A percentile compares a stretch with the other conserved stretches of the same genome.
These are phyloP conservation scores for Chaetomium olivaceum DNA, from an alignment of 2,329 filamentous ascomycete species.

Conservation along the genomic window DNA sequence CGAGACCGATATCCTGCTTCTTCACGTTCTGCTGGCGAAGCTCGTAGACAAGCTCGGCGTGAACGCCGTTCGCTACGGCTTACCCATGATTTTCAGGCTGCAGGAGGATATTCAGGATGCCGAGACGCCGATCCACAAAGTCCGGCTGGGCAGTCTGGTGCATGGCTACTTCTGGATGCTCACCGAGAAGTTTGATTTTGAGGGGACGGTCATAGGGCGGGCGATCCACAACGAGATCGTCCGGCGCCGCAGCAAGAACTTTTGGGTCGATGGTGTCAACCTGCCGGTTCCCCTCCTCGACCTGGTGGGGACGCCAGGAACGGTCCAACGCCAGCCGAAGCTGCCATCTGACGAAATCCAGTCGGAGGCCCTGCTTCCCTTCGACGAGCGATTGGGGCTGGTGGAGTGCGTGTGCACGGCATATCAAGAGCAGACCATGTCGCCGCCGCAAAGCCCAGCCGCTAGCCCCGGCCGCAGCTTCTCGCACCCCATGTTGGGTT, in stretches of 20 bases:
- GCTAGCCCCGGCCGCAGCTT: conserved; percentile 67
- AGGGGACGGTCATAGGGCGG: conserved; percentile 66
- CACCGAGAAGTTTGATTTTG: conserved; percentile 74
- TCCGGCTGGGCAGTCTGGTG: conserved; percentile 79
- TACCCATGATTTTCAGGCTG: conserved; percentile 86
- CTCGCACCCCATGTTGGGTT: conserved; percentile 61
- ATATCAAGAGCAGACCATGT: conserved; percentile 64
- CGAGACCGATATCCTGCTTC: conserved; percentile 72
- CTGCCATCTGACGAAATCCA: conserved; percentile 58
- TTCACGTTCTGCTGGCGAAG: conserved; percentile 74
- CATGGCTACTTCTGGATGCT: conserved; percentile 87
- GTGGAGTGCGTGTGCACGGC: conserved; percentile 72
- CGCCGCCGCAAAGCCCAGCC: conserved; percentile 69
- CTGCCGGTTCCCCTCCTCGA: conserved; percentile 68
- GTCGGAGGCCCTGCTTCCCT: conserved; percentile 67
- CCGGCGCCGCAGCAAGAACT: conserved; percentile 68
- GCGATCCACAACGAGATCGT: conserved; percentile 75
- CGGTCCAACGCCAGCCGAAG: conserved; percentile 45
- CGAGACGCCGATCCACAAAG: conserved; percentile 67
- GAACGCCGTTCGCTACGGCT: conserved; percentile 73
- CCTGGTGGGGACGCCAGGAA: conserved; percentile 57
- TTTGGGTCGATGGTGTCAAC: conserved; percentile 76
- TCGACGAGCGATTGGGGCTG: conserved; percentile 70
- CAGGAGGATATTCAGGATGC: conserved; percentile 78
- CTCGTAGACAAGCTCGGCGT: conserved; percentile 78